These are phyloP conservation scores for Juglanconis sp. DNA, from an alignment of 2,329 filamentous ascomycete species.

Conservation along the genomic window DNA sequence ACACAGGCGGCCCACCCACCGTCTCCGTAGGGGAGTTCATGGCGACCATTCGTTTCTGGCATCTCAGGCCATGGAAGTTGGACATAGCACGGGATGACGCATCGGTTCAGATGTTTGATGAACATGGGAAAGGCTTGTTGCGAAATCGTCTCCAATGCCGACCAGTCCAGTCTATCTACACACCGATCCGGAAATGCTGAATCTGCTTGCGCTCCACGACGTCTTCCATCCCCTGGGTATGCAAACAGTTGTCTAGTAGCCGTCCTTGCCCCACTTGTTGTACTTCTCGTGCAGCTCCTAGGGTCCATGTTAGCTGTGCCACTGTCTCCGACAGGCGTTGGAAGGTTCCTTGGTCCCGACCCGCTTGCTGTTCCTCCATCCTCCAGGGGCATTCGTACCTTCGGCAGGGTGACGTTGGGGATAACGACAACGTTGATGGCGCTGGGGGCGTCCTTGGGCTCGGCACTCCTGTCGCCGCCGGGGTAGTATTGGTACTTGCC, in stretches of 20 bases:
- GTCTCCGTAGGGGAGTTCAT: no score
- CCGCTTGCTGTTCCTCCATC: not conserved
- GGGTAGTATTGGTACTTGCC: constrained; percentile 80
- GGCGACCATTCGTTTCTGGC: no score
- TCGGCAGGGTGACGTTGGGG: constrained; percentile 88
- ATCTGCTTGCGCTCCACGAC: constrained; percentile 11
- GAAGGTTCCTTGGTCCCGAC: not conserved
- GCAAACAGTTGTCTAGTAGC: constrained; percentile 54
- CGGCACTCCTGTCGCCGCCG: constrained; percentile 72
- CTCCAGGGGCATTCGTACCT: constrained; percentile 50
- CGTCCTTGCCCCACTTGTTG: constrained; percentile 99
- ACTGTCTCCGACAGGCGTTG: not conserved
- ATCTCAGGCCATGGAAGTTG: no score
- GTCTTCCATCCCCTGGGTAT: not conserved
- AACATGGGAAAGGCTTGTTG: not conserved
- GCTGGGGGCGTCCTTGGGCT: constrained; percentile 86
- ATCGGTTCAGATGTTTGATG: not conserved
- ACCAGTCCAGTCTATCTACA: constrained; percentile 19
- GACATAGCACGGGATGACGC: no score
- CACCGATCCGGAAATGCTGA: not conserved
- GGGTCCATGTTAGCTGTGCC: constrained; percentile 16
- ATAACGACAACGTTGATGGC: constrained; percentile 93
- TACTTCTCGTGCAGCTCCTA: constrained; percentile 91
- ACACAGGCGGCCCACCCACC: no score
- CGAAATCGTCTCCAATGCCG: not conserved